These are phyloP conservation scores for Aulographum hederae DNA, from an alignment of 2,329 filamentous ascomycete genomes.

Conservation along the genomic window DNA sequence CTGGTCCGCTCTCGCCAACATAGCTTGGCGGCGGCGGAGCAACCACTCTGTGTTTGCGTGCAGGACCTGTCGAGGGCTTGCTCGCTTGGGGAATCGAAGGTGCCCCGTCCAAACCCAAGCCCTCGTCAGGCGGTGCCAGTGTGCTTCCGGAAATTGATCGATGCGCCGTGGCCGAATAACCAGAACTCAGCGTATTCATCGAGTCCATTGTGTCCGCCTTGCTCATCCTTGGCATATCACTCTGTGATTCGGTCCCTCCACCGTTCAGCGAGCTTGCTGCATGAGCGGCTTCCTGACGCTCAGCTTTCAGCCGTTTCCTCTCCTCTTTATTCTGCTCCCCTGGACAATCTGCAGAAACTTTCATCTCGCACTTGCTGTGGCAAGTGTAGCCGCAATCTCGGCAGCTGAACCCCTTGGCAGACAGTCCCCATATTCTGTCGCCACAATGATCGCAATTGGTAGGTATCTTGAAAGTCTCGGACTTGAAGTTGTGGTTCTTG, in stretches of 20 bases:
- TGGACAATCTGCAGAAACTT: constrained; percentile 88
- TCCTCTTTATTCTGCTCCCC: constrained; percentile 90
- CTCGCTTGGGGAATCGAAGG: constrained; percentile 10
- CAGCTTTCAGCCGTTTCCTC: constrained; percentile 78
- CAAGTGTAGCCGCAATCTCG: constrained; percentile 95
- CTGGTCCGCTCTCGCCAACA: constrained; percentile 44
- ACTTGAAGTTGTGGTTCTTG: constrained; percentile 92
- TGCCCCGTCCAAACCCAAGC: constrained; percentile 26
- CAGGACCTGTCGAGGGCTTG: constrained; percentile 11
- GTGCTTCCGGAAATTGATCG: constrained; percentile 50
- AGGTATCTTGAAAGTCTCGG: constrained; percentile 97
- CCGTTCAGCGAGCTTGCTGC: constrained; percentile 24
- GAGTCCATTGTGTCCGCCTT: constrained; percentile 83
- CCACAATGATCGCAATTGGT: constrained; percentile 96
- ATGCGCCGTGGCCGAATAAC: constrained; percentile 63
- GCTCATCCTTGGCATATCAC: constrained; percentile 50
- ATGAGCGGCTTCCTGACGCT: constrained; percentile 65
- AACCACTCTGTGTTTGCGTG: constrained; percentile 50
- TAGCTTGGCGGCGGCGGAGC: constrained; percentile 78
- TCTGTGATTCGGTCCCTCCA: constrained; percentile 24
- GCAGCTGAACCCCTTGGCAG: constrained; percentile 91
- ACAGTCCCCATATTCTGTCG: constrained; percentile 91
- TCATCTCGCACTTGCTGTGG: constrained; percentile 98
- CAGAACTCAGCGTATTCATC: constrained; percentile 54
- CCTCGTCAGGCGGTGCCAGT: constrained; percentile 28